Percentiles rank a stretch among this genome's conserved stretches.
Conservation (phyloP, 345 rosid genomes). For the Citrus glauca region DNA sequence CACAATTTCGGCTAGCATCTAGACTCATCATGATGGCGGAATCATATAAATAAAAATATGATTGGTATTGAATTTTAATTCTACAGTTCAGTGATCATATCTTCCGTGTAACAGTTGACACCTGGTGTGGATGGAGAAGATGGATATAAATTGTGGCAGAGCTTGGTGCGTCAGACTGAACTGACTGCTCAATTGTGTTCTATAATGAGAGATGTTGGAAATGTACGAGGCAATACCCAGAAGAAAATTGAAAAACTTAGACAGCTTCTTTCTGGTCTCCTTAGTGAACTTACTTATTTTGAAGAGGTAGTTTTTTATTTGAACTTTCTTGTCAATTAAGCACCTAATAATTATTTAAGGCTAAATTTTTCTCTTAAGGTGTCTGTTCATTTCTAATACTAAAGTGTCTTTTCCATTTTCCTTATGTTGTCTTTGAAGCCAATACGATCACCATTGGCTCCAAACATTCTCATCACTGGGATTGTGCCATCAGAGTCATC, state of each 20-base stretch:
- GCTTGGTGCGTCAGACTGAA: slow-evolving; percentile 91
- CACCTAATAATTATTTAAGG: slow-evolving; percentile 12
- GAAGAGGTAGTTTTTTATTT: slow-evolving; percentile 63
- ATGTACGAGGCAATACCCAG: slow-evolving; percentile 97
- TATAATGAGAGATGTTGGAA: slow-evolving; percentile 83
- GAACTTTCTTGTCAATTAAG: slow-evolving; percentile 12
- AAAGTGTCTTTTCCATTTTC: slow-evolving; percentile 16
- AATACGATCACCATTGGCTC: slow-evolving; percentile 82
- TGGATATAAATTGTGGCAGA: slow-evolving; percentile 84
- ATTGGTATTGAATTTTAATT: slow-evolving; percentile 3
- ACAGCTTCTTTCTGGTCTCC: slow-evolving; percentile 94
- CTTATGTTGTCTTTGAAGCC: slow-evolving; percentile 48
- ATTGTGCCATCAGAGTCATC: slow-evolving; percentile 93
- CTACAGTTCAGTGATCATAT: slow-evolving; percentile 11
- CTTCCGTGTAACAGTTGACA: slow-evolving; percentile 45
- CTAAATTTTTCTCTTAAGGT: slow-evolving; percentile 5
- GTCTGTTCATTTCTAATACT: slow-evolving; percentile 5
- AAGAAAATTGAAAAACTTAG: slow-evolving; percentile 97
- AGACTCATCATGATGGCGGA: too few species aligned
- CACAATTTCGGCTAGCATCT: too few species aligned
- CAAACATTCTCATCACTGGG: slow-evolving; percentile 76
- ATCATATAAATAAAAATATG: too few species aligned
- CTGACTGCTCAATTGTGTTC: slow-evolving; percentile 94
- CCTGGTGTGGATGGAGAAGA: slow-evolving; percentile 61
- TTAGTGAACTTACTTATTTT: slow-evolving; percentile 93